Evolutionary conservation across 1,284 basidiomycete genomes (phyloP), one percentile per base, ranked within the genome.

Genomic region (Sporisorium graminicola): DNA sequence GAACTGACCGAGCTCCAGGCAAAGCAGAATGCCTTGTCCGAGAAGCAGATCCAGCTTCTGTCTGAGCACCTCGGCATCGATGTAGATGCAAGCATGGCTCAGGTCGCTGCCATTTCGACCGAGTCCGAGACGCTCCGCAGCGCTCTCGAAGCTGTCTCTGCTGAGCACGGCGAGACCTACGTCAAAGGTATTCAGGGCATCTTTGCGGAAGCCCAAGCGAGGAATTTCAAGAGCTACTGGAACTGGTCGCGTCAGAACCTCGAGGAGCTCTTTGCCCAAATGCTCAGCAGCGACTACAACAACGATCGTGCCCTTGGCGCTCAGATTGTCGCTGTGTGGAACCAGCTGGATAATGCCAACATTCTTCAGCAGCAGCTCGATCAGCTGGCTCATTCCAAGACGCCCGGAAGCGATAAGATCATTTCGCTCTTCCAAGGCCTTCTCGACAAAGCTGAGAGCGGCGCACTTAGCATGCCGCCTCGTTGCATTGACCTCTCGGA

Each of bases 171-270:
- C 29, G 95, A 98, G 75, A 86, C 89, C 0, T 99, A 99, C 87
- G 88, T 97, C 73, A 92, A 96, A 60, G 95, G 96, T 47, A 96
- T 98, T 76, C 91, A 94, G 84, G 94, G 95, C 10, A 89, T 90
- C 62, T 99, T 99, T 87, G 93, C 95, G 82, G 91, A 93, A 1
- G 89, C 95, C 84, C 98, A 99, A 87, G 96, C 95, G 18, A 92
- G 96, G 54, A 93, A 92, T 83, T 98, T 98, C 88, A 94, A 97
- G 85, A 97, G 94, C 7, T 94, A 92, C 7, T 98, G 95, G 96
- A 98, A 98, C 86, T 98, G 96, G 96, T 94, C 93, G 51, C 91
- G 96, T 77, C 94, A 97, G 87, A 94, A 96, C 75, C 93, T 94
- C 20, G 88, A 98, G 31, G 88, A 93, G 69, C 94, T 98, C 92